Base-by-base conservation (phyloP, 768 basidiomycete species). In the Paxillus rubicundulus region DNA sequence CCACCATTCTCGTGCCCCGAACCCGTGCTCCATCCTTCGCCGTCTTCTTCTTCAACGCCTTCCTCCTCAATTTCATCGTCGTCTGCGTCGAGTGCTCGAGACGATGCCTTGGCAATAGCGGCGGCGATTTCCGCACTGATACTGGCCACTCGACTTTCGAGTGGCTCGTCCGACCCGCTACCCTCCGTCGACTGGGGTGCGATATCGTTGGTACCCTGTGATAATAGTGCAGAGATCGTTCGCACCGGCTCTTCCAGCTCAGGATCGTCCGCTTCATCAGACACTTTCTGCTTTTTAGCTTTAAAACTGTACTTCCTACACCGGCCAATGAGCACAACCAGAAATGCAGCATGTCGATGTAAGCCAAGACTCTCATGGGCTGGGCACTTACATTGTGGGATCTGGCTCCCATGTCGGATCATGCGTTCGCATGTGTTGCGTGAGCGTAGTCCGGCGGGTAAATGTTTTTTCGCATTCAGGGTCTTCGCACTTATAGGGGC, bases 401-500 rank as follows among this genome's bases (percentile, higher is more conserved):
- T 92, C 88, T 38, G 89, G 87, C 59, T 86, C 86, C 88, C 89
- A 92, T 57, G 75, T 76, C 41, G 90, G 87, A 69, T 92, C 88
- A 67, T 93, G 90, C 24, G 86, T 89, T 53, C 85, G 82, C 89
- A 93, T 92, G 69, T 93, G 92, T 30, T 86, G 82, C 5, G 87
- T 92, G 50, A 94, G 70, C 20, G 90, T 92, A 49, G 90, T 90
- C 52, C 89, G 79, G 50, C 92, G 81, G 18, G 89, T 92, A 70
- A 93, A 93, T 1, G 89, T 89, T 77, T 92, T 92, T 61, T 88
- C 86, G 69, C 89, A 90, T 53, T 82, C 79, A 4, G 85, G 81
- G 56, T 89, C 85, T 67, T 90, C 88, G 65, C 91, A 92, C 65
- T 86, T 89, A 69, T 91, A 92, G 30, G 88, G 89, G 47, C 89